Percentiles rank a stretch among this genome's conserved stretches.
phyloP scores from a whole-genome alignment of 2,329 filamentous ascomycete species.

The Calonectria pauciramosa region DNA sequence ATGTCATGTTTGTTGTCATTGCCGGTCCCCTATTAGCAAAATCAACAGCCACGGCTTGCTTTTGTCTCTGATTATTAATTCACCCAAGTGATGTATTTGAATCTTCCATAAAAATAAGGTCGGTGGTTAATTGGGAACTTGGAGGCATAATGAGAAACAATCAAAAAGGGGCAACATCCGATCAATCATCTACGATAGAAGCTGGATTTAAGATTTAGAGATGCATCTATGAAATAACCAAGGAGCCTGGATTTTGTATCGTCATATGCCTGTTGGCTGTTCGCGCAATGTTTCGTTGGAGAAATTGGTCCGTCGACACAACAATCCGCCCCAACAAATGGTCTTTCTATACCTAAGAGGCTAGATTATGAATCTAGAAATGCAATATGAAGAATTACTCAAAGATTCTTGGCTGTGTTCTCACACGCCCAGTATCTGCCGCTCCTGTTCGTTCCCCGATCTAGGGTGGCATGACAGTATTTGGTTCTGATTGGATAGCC shows the following conservation, averaged over 20 bases:
- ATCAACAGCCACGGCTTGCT: background rate
- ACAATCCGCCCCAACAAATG: background rate
- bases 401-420: background rate
- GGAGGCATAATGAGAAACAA: background rate
- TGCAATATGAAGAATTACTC: background rate
- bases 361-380: background rate
- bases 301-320: background rate
- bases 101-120: background rate
- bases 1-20: too few species aligned
- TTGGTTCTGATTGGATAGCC: background rate
- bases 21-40: background rate
- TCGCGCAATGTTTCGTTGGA: background rate
- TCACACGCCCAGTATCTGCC: background rate
- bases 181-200: background rate
- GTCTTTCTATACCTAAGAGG: background rate
- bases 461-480: background rate
- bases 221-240: background rate
- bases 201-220: background rate
- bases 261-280: background rate
- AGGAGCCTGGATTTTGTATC: rapidly evolving
- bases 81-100: background rate
- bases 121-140: background rate
- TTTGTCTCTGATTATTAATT: background rate
- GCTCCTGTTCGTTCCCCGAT: background rate
- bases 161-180: background rate